Conservation (phyloP, 768 basidiomycete genomes). For the Suillus hirtellus region DNA sequence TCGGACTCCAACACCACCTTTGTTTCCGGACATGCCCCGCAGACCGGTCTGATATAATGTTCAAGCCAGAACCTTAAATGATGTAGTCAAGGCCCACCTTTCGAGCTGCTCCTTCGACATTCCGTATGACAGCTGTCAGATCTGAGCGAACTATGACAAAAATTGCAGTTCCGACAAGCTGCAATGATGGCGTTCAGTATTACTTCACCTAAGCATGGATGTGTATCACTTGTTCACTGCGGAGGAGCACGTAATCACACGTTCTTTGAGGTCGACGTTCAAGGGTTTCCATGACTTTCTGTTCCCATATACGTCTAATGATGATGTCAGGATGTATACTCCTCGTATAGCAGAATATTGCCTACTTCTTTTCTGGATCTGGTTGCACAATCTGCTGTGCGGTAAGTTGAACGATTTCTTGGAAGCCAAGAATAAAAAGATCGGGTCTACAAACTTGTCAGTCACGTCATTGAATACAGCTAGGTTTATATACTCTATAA, state of each 20-base stretch:
- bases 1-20: slow-evolving; percentile 94
- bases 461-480: slow-evolving; percentile 22
- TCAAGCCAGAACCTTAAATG: slow-evolving; percentile 8
- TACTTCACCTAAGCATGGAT: background rate
- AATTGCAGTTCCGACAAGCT: slow-evolving; percentile 95
- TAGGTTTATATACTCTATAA: slow-evolving; percentile 21
- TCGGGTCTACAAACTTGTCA: slow-evolving; percentile 61
- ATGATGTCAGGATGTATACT: background rate
- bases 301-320: slow-evolving; percentile 83
- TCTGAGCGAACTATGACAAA: slow-evolving; percentile 81
- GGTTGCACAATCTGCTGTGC: slow-evolving; percentile 96
- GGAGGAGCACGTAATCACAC: slow-evolving; percentile 77
- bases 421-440: slow-evolving; percentile 88
- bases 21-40: slow-evolving; percentile 94
- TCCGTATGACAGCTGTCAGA: slow-evolving; percentile 76
- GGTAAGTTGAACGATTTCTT: slow-evolving; percentile 97
- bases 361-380: slow-evolving; percentile 87
- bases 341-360: background rate
- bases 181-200: slow-evolving; percentile 13
- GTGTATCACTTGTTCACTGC: slow-evolving; percentile 82
- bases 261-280: slow-evolving; percentile 67
- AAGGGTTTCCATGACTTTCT: slow-evolving; percentile 75
- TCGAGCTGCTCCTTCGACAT: slow-evolving; percentile 88
- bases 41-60: slow-evolving; percentile 66
- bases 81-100: slow-evolving; percentile 56